Evolutionary conservation across 108 stramenopile genomes (phyloP).

Genomic region (Seminavis robusta): DNA sequence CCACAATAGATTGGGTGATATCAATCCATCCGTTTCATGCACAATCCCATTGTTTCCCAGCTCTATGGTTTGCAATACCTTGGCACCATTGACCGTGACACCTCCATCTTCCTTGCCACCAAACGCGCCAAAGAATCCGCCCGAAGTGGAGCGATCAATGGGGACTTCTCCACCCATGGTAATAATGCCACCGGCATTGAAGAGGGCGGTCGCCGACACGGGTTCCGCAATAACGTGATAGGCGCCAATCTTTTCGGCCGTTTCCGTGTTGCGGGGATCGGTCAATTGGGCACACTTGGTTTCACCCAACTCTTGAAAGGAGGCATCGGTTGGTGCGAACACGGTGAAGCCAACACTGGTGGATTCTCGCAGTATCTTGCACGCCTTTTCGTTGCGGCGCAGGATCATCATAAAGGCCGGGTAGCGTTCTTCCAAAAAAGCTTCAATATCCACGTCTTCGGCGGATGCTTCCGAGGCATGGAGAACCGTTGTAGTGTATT

Average conservation of each 20-base stretch:
- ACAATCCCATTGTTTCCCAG: slow-evolving; percentile 37
- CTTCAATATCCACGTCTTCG: slow-evolving; percentile 11
- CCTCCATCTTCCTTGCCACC: slow-evolving; percentile 77
- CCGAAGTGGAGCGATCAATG: slow-evolving; percentile 46
- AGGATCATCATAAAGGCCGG: slow-evolving; percentile 32
- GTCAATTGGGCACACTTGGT: slow-evolving; percentile 48
- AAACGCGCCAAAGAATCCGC: slow-evolving; percentile 78
- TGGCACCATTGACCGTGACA: slow-evolving; percentile 47
- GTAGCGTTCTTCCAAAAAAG: slow-evolving; percentile 22
- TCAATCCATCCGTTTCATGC: slow-evolving; percentile 69
- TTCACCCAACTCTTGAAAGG: slow-evolving; percentile 59
- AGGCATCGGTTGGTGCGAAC: slow-evolving; percentile 67
- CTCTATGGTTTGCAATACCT: slow-evolving; percentile 54
- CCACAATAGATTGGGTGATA: slow-evolving; percentile 69
- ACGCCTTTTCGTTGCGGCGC: slow-evolving; percentile 31
- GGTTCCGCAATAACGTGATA: slow-evolving; percentile 70
- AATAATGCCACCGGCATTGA: slow-evolving; percentile 56
- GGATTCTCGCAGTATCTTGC: slow-evolving; percentile 31
- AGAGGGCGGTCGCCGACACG: slow-evolving; percentile 47
- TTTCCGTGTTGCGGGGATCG: slow-evolving; percentile 75
- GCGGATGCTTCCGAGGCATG: too few species aligned
- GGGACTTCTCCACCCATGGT: slow-evolving; percentile 67
- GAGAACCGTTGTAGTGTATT: too few species aligned
- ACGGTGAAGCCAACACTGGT: slow-evolving; percentile 47
- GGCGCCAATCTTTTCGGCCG: slow-evolving; percentile 59